Percentiles rank a stretch among this genome's conserved stretches.
phyloP scores from a whole-genome alignment of 2,329 filamentous ascomycete genomes.

The Trichoderma afroharzianum region DNA sequence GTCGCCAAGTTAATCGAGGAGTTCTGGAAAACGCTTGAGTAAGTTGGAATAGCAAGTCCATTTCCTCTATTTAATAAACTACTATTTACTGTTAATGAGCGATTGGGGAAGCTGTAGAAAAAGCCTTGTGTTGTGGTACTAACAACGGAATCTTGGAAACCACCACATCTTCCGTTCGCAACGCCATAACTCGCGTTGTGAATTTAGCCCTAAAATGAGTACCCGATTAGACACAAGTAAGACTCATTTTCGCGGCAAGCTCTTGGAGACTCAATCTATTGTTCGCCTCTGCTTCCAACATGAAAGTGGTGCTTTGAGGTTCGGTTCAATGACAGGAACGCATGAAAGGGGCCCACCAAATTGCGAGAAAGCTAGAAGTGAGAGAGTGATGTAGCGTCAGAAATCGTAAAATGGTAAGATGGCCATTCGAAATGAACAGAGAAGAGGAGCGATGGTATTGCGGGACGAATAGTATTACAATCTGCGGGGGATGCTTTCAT shows the following conservation, averaged over 20 bases:
- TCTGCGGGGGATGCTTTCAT: background rate
- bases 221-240: too few relatives aligned
- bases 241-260: rapidly evolving
- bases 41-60: background rate
- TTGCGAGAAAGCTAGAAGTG: too few relatives aligned
- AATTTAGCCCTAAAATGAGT: too few relatives aligned
- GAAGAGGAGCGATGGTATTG: background rate
- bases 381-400: background rate
- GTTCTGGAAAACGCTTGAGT: background rate
- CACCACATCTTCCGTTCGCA: too few relatives aligned
- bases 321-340: too few relatives aligned
- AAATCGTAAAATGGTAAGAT: background rate
- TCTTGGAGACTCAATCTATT: too few relatives aligned
- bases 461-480: background rate
- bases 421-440: too few relatives aligned
- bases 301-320: too few relatives aligned
- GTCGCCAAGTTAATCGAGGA: background rate
- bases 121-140: background rate
- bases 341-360: too few relatives aligned
- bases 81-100: background rate
- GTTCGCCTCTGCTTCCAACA: too few relatives aligned
- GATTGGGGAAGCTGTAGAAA: background rate
- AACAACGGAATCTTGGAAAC: background rate
- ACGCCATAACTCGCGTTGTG: too few relatives aligned
- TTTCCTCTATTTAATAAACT: background rate